Evolutionary conservation across 176 grass and related monocot species (phyloP).

Genomic region (Juncus inflexus): DNA sequence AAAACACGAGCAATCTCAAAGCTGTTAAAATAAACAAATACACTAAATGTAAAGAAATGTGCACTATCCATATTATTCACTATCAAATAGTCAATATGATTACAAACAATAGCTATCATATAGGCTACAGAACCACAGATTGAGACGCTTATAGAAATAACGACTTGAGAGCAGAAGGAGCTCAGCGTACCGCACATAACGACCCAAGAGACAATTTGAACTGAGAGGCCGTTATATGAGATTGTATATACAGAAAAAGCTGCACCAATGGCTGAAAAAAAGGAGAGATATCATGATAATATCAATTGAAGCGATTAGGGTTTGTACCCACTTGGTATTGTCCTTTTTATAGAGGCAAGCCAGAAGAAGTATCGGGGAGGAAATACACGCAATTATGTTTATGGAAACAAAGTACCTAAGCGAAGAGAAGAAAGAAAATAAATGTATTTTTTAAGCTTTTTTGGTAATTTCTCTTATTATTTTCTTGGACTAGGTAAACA

Average conservation of each 20-base stretch:
- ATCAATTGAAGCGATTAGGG: slow-evolving; percentile 10
- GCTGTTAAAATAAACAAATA: too few relatives aligned
- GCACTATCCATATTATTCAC: too few relatives aligned
- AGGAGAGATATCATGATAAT: slow-evolving; percentile 6
- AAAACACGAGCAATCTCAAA: too few relatives aligned
- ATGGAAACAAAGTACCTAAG: background rate
- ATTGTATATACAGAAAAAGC: background rate
- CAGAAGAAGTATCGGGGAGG: background rate
- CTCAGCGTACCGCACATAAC: background rate
- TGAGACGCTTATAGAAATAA: background rate
- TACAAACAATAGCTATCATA: background rate
- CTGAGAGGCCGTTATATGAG: background rate
- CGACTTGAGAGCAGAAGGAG: slow-evolving; percentile 5
- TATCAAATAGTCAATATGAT: background rate
- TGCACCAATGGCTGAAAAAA: slow-evolving; percentile 2
- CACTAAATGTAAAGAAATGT: too few relatives aligned
- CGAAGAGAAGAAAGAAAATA: background rate
- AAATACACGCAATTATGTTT: background rate
- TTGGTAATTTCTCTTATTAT: background rate
- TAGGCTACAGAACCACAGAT: slow-evolving; percentile 1
- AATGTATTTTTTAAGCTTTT: background rate
- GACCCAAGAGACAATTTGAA: background rate
- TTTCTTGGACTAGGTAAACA: background rate
- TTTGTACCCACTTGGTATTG: slow-evolving; percentile 6
- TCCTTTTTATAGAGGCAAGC: slow-evolving; percentile 2